Evolutionary conservation across 495 filamentous ascomycete genomes (phyloP), one percentile per base, ranked within the genome.

Genomic region (Aspergillus sclerotiicarbonarius): DNA sequence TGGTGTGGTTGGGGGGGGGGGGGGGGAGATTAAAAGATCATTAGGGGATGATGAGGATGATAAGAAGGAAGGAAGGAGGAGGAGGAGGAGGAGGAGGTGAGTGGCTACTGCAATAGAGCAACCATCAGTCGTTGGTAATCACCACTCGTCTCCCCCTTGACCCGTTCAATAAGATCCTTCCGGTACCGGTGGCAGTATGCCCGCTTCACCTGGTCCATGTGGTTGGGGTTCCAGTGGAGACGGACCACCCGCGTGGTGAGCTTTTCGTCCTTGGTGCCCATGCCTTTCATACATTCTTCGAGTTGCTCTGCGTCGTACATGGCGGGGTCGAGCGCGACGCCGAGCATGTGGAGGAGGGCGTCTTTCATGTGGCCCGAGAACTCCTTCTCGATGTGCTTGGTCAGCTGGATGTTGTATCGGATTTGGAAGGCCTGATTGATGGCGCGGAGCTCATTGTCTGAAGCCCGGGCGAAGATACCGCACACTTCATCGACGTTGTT

Each of bases 351-450:
- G 41, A 92, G 69, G n/a, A 96, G 72, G 0, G 91, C 91, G 25
- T 88, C 81, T 71, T 92, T 82, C 91, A 97, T 96, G 64, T 98
- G 93, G 0, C 92, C 93, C 0, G 86, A 87, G 72, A 96, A 96
- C 66, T 94, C 87, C 74, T 81, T 87, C 52, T 82, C 79, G 43
- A 97, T 81, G 51, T 90, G 85, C 29, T 84, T 83, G 54, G 90
- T 86, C 8, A 98, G 75, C 18, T 80, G 71, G 10, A 76, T 71
- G 1, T 83, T 78, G 67, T 89, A 94, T 43, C 82, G 83, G 31
- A 80, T 72, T 45, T 83, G 71, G 70, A 93, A 97, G 4, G 80
- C 79, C 37, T 86, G 79, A 21, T 82, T 82, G 56, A 96, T 89
- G 47, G 92, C 91, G 25, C 89, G 82, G 53, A 98, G 75, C 68